Conservation (phyloP, 768 basidiomycete species). For the Mrakia hoshinonis region DNA sequence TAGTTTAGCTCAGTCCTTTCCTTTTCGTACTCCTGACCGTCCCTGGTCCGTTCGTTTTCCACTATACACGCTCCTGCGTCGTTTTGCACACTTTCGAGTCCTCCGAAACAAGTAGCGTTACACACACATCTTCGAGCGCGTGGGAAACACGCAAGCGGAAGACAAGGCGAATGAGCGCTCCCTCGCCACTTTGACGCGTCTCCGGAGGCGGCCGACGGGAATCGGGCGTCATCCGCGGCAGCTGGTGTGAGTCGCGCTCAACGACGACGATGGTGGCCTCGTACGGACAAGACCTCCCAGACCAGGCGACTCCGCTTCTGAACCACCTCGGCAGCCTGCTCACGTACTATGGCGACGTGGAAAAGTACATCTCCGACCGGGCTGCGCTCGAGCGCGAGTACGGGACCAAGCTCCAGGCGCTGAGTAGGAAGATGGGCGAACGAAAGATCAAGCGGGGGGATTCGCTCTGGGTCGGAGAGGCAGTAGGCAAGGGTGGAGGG, state of each 20-base stretch:
- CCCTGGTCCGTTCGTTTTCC: no score
- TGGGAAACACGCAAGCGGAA: no score
- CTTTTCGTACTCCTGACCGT: no score
- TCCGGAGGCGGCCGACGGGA: no score
- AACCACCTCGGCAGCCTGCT: conserved; percentile 8
- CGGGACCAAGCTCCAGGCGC: conserved; percentile 57
- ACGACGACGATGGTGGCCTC: not conserved
- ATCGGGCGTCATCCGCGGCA: not conserved
- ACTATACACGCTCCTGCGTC: no score
- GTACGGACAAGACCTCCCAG: conserved; percentile 20
- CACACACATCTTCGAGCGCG: no score
- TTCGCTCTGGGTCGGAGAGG: conserved; percentile 53
- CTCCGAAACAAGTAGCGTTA: no score
- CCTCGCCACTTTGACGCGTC: no score
- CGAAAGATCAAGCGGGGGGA: conserved; percentile 57
- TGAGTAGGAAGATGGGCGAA: conserved; percentile 61
- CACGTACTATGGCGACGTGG: conserved; percentile 19
- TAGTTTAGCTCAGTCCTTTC: no score
- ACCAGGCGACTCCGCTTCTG: conserved; percentile 21
- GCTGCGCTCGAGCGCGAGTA: conserved; percentile 69
- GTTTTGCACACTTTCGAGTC: no score
- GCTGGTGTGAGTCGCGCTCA: no score
- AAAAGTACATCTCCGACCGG: conserved; percentile 49
- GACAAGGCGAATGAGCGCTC: no score
- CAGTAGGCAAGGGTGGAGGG: conserved; percentile 1